Percentiles rank a stretch among this genome's conserved stretches.
These are phyloP conservation scores for Protomyces macrosporus DNA, from an alignment of 1,139 yeast species.

Conservation along the genomic window DNA sequence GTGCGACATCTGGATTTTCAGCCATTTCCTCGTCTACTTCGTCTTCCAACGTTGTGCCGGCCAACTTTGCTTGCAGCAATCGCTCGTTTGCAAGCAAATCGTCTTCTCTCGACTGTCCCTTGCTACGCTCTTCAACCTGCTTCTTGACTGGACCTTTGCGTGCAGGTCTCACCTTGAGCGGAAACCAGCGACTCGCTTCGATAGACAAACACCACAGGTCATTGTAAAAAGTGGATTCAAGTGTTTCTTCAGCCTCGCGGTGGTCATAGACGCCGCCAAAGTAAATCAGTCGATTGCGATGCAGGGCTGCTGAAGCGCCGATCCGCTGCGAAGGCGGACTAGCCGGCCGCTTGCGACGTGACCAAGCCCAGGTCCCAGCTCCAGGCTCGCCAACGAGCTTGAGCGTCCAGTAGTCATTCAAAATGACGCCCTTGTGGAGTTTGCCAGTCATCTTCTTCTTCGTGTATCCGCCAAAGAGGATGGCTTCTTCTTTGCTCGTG, in stretches of 20 bases:
- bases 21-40: constrained; percentile 45
- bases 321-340: constrained; percentile 73
- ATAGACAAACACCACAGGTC: constrained; percentile 74
- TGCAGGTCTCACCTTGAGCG: constrained; percentile 59
- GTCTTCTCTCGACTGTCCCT: constrained; percentile 14
- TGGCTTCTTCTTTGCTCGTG: constrained; percentile 62
- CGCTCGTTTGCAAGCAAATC: constrained; percentile 22
- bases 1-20: constrained; percentile 37
- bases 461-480: constrained; percentile 88
- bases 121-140: constrained; percentile 41
- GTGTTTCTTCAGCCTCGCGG: constrained; percentile 89
- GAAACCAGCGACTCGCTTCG: constrained; percentile 86
- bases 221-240: constrained; percentile 80
- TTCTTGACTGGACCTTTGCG: constrained; percentile 42
- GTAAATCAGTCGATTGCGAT: constrained; percentile 85
- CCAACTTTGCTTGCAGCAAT: constrained; percentile 69
- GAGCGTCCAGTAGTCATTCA: constrained; percentile 79
- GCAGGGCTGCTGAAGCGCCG: constrained; percentile 87
- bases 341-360: constrained; percentile 82
- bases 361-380: constrained; percentile 61
- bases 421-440: constrained; percentile 84
- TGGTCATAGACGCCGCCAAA: constrained; percentile 96
- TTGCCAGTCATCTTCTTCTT: constrained; percentile 89
- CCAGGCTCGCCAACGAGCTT: constrained; percentile 84
- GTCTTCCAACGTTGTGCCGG: constrained; percentile 53